Evolutionary conservation across 805 yeast genomes (phyloP).

Genomic region (Candida adriatica): DNA sequence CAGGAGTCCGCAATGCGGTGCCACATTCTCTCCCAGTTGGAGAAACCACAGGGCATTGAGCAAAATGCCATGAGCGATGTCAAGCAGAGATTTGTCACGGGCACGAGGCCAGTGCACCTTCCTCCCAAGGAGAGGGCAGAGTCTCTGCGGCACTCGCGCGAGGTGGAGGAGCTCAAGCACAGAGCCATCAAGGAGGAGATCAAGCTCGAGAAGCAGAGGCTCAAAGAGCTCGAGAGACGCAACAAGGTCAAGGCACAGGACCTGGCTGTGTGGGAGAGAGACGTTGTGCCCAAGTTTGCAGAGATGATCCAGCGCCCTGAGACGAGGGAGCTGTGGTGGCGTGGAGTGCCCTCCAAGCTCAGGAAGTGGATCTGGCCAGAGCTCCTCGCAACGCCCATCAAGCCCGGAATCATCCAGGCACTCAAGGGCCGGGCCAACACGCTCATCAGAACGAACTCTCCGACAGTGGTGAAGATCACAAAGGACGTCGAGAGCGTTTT

Average conservation of each 20-base stretch:
- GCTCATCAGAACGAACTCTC: slow-evolving; percentile 5
- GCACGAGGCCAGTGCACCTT: slow-evolving; percentile 56
- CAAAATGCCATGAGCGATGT: slow-evolving; percentile 7
- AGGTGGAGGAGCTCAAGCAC: slow-evolving; percentile 39
- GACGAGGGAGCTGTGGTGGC: slow-evolving; percentile 54
- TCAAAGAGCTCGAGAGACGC: slow-evolving; percentile 26
- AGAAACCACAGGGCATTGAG: slow-evolving; percentile 23
- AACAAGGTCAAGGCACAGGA: slow-evolving; percentile 33
- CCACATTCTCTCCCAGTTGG: slow-evolving; percentile 18
- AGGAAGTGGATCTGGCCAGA: slow-evolving; percentile 47
- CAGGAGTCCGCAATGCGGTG: slow-evolving; percentile 27
- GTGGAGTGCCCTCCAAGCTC: slow-evolving; percentile 42
- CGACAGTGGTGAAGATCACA: slow-evolving; percentile 6
- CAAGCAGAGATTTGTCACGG: slow-evolving; percentile 27
- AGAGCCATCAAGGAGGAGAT: slow-evolving; percentile 36
- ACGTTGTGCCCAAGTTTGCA: slow-evolving; percentile 32
- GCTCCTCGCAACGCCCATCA: slow-evolving; percentile 29
- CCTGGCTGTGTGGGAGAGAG: slow-evolving; percentile 32
- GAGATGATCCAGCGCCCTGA: slow-evolving; percentile 29
- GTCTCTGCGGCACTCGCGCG: slow-evolving; percentile 44
- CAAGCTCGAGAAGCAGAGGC: slow-evolving; percentile 25
- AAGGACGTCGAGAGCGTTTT: slow-evolving; percentile 25
- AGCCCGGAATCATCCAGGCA: slow-evolving; percentile 8
- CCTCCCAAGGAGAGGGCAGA: slow-evolving; percentile 60
- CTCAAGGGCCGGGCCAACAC: slow-evolving; percentile 4